Base-by-base conservation (phyloP, 1,139 yeast genomes). In the Tardiomyces depauwii region DNA sequence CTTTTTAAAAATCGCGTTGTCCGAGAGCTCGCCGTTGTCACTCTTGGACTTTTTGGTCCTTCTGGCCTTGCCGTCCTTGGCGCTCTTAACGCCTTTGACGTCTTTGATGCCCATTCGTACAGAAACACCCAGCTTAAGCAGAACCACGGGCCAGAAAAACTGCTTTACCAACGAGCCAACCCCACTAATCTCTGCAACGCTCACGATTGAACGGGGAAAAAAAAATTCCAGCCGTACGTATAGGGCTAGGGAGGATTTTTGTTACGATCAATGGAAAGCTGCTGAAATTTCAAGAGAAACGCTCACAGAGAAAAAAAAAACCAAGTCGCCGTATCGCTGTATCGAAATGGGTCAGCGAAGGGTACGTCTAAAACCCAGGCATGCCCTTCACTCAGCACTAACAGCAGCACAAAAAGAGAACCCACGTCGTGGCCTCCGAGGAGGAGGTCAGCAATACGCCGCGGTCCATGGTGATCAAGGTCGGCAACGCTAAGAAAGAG, bases 401-500 rank as follows among this genome's bases (percentile, higher is more conserved):
- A 77, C 74, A 12, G 70, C 68, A 55, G 56, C 63, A 63, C 47
- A 89, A 88, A 68, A 85, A 80, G 61, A 82, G 96, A 76, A 89
- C 97, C 13, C 97, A 89, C 63, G 83, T 72, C 49, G 74, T 73
- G 58, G 69, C 71, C 38, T 66, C 76, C 21, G 83, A 77, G 49
- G 94, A 83, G 56, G 91, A 81, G 53, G 69, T 73, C 49, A 80
- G 80, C 47, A 76, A 76, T 59, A 78, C 87, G 51, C 98, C 98
- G 18, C 76, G 84, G 58, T 87, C 96, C 5, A 86, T 89, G 95
- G 97, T 93, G 49, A 75, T 91, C 55, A 79, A 91, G 57, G 74
- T 89, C 47, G 96, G 96, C 2, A 71, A 81, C 16, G 78, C 93
- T 25, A 59, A 59, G 40, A 57, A 68, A 39, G 73, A 85, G 58